Evolutionary conservation across 192 early-diverging fungal species (phyloP), one percentile per base, ranked within the genome.

Genomic region (Coemansia sp.): DNA sequence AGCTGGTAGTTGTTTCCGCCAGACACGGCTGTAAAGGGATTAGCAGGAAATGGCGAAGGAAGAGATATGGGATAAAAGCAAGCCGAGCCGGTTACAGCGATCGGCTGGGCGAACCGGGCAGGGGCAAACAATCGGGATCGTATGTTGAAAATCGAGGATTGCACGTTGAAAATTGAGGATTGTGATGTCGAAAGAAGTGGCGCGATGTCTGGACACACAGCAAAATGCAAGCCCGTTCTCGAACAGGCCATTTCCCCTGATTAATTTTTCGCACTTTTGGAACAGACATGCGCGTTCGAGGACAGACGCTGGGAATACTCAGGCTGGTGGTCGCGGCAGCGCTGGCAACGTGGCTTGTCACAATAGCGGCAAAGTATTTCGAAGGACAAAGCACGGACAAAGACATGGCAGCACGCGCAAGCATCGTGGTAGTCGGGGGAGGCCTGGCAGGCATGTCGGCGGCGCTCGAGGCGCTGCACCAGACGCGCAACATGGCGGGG

Each of bases 391-490:
- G n/a, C 40, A 45, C n/a, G 16, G 23, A 62, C 25, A 31, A 10
- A 47, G 25, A 27, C 12, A 67, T 64, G 62, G 33, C 57, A 16
- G 50, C 58, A 1, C 73, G 57, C 10, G 47, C 67, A 19, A 59
- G 43, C 45, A 60, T 76, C 9, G 47, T 67, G 7, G 49, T 76
- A 12, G 58, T 76, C 18, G 73, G 73, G 5, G 59, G 73, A 9
- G 73, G 73, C 1, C 56, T 76, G 49, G 67, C 73, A 1, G 73
- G 73, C 0, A 49, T 76, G 54, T 55, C 73, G 16, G 73, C 73
- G 5, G 73, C 73, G 6, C 24, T 66, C 5, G 73, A 76, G 46
- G 73, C 73, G 21, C 64, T 76, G 10, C 63, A 55, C 33, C 63
- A 62, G 45, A 69, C 73, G 16, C 33, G 49, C 19, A 43, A 61